phyloP scores from a whole-genome alignment of 768 basidiomycete genomes.

The Piloderma croceum region DNA sequence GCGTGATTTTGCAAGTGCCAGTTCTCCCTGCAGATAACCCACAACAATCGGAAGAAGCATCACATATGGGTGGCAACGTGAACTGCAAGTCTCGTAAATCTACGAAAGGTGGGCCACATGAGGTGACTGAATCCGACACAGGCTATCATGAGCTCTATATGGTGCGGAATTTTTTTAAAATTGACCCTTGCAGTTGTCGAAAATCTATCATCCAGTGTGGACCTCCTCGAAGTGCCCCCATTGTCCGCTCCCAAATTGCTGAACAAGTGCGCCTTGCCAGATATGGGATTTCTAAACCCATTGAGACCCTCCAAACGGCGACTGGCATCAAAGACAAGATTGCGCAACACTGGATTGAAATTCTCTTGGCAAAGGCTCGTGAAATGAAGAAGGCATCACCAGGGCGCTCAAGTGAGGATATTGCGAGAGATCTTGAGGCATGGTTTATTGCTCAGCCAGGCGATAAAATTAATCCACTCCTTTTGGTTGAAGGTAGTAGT shows the following conservation, averaged over 20 bases:
- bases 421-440: constrained; percentile 14
- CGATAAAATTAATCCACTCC: constrained; percentile 4
- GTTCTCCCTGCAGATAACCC: constrained; percentile 30
- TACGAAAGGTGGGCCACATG: constrained; percentile 17
- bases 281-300: constrained; percentile 8
- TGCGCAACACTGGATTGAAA: constrained; percentile 23
- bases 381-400: constrained; percentile 1
- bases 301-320: constrained; percentile 11
- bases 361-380: constrained; percentile 6
- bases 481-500: constrained; percentile 5
- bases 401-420: constrained; percentile 3
- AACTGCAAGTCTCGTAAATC: constrained; percentile 23
- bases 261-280: constrained; percentile 14
- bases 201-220: constrained; percentile 5
- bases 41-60: constrained; percentile 25
- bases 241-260: constrained; percentile 7
- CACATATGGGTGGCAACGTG: constrained; percentile 18
- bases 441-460: constrained; percentile 19
- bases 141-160: constrained; percentile 15
- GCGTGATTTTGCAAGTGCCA: constrained; percentile 19
- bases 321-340: constrained; percentile 29
- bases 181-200: background rate
- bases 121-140: constrained; percentile 13
- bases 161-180: background rate
- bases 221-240: constrained; percentile 4